Evolutionary conservation across 371 early-diverging fungal species (phyloP).

Genomic region (Saksenaea oblongispora): DNA sequence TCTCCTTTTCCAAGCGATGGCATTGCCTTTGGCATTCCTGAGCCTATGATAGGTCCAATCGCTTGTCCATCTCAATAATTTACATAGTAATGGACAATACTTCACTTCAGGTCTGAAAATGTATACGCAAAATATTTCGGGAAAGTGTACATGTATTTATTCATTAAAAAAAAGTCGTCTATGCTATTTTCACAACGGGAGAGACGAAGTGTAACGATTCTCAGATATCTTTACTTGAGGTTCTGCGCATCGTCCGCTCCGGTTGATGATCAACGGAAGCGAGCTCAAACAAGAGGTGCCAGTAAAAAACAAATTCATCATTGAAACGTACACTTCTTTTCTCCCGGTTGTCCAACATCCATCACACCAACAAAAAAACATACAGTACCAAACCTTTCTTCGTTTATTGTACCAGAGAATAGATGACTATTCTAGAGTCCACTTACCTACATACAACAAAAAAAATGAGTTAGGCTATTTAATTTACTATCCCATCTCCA

Average conservation of each 20-base stretch:
- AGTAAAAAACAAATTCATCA: conserved; percentile 19
- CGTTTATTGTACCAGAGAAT: background rate
- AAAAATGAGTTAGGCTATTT: background rate
- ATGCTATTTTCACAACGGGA: no score
- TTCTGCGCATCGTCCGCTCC: conserved; percentile 16
- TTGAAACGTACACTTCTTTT: conserved; percentile 1
- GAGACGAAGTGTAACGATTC: background rate
- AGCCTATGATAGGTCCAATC: no score
- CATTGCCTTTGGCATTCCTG: no score
- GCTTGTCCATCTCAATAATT: no score
- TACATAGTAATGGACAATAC: no score
- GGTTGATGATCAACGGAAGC: conserved; percentile 11
- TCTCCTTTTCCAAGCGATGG: no score
- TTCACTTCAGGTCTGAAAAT: no score
- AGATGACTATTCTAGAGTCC: background rate
- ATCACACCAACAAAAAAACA: background rate
- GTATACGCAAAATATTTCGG: no score
- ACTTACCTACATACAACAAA: background rate
- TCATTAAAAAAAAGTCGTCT: no score
- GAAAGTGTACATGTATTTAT: no score
- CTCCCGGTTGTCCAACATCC: background rate
- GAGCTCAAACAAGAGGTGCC: conserved; percentile 26
- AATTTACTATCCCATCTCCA: background rate
- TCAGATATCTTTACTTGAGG: background rate
- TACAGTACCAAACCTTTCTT: background rate